Evolutionary conservation across 1,284 basidiomycete genomes (phyloP).

Genomic region (Earliella scabrosa): DNA sequence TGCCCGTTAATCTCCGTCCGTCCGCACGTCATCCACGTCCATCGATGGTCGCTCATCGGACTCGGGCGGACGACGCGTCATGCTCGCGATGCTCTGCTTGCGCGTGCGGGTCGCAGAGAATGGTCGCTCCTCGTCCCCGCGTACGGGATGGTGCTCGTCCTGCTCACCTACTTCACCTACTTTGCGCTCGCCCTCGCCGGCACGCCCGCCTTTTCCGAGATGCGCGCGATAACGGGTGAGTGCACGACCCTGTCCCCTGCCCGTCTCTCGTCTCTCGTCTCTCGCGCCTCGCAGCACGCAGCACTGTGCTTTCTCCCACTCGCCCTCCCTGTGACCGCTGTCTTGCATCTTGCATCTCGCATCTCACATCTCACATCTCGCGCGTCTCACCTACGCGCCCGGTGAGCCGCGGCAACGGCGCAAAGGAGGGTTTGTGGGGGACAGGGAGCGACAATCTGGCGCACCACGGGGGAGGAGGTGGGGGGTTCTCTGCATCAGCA

Average conservation of each 20-base stretch:
- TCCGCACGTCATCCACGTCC: slow-evolving; percentile 7
- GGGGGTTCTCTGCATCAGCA: too few species aligned
- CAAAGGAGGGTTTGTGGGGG: too few species aligned
- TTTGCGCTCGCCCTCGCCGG: slow-evolving; percentile 73
- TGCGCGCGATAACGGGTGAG: slow-evolving; percentile 60
- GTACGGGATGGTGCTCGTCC: slow-evolving; percentile 72
- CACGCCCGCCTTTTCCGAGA: slow-evolving; percentile 73
- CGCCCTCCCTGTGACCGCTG: too few species aligned
- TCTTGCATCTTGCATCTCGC: too few species aligned
- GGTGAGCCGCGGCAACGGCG: too few species aligned
- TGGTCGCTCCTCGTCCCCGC: slow-evolving; percentile 88
- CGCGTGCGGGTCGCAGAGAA: slow-evolving; percentile 53
- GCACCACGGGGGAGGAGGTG: too few species aligned
- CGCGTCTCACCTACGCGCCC: not conserved
- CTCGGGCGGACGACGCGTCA: not conserved
- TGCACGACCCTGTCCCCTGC: not conserved
- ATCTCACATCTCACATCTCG: not conserved
- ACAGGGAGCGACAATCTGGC: too few species aligned
- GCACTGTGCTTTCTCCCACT: too few species aligned
- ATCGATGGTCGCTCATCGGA: too few species aligned
- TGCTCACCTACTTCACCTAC: slow-evolving; percentile 81
- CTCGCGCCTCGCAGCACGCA: too few species aligned
- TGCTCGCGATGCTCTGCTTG: not conserved
- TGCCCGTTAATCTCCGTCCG: slow-evolving; percentile 27
- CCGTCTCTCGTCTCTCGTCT: not conserved